phyloP scores from a whole-genome alignment of 2,329 filamentous ascomycete genomes.

The Pseudonectria foliicola region DNA sequence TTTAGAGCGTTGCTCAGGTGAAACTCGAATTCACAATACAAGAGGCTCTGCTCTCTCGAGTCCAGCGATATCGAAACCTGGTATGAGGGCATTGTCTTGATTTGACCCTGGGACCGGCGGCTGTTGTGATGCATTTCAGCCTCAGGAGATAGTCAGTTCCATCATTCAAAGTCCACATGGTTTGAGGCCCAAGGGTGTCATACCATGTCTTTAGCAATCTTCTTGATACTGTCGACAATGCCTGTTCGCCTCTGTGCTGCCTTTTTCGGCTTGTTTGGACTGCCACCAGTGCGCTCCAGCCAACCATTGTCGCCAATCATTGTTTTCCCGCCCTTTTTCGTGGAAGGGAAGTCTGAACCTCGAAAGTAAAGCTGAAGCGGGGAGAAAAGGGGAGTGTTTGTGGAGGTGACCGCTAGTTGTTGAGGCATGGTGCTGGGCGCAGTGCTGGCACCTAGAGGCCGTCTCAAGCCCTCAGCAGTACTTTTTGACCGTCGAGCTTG shows the following conservation, averaged over 20 bases:
- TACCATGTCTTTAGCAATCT: conserved; percentile 49
- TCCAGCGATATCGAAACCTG: conserved; percentile 43
- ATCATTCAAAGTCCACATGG: not conserved
- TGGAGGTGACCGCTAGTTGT: conserved; percentile 5
- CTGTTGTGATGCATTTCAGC: conserved; percentile 31
- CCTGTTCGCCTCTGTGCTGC: conserved; percentile 30
- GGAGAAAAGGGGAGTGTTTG: conserved; percentile 29
- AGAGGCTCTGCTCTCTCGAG: conserved; percentile 49
- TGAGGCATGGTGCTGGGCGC: conserved; percentile 9
- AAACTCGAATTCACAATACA: conserved; percentile 54
- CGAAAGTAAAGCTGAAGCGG: conserved; percentile 37
- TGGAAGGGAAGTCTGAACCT: conserved; percentile 29
- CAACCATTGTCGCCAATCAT: conserved; percentile 51
- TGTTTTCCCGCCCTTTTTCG: conserved; percentile 40
- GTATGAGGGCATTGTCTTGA: conserved; percentile 22
- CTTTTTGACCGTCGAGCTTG: conserved; percentile 24
- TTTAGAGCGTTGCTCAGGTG: conserved; percentile 44
- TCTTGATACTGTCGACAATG: conserved; percentile 41
- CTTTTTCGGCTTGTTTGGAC: conserved; percentile 18
- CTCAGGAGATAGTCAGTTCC: conserved; percentile 16
- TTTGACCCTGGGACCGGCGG: conserved; percentile 24
- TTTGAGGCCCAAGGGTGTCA: conserved; percentile 7
- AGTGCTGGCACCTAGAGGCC: conserved; percentile 6
- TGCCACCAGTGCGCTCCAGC: conserved; percentile 39
- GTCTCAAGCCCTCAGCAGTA: conserved; percentile 17